Evolutionary conservation across 2,329 filamentous ascomycete genomes (phyloP).

Genomic region (Fusarium coffeatum): DNA sequence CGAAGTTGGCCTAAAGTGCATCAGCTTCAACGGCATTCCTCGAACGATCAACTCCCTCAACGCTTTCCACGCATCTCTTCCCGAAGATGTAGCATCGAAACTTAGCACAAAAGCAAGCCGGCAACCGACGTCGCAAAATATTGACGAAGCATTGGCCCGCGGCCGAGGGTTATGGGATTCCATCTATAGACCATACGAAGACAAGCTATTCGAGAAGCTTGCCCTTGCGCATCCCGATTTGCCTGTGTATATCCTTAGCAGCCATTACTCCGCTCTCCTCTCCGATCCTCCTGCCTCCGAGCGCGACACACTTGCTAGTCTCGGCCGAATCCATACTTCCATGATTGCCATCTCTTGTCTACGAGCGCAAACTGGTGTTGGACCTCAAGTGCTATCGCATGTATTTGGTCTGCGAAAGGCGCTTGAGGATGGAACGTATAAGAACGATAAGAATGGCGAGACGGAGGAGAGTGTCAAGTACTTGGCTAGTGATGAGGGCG

Average conservation of each 20-base stretch:
- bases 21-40: constrained; percentile 84
- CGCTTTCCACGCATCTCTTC: constrained; percentile 74
- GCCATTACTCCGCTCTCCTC: constrained; percentile 79
- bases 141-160: constrained; percentile 65
- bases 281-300: constrained; percentile 69
- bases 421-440: constrained; percentile 72
- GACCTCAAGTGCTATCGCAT: constrained; percentile 83
- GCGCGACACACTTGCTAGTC: constrained; percentile 59
- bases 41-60: constrained; percentile 85
- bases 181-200: constrained; percentile 80
- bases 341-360: constrained; percentile 80
- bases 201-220: constrained; percentile 77
- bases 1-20: constrained; percentile 80
- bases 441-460: constrained; percentile 49
- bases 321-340: constrained; percentile 78
- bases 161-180: constrained; percentile 78
- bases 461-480: constrained; percentile 53
- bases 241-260: constrained; percentile 80
- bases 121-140: constrained; percentile 61
- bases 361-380: constrained; percentile 83
- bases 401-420: constrained; percentile 84
- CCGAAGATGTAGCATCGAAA: constrained; percentile 61
- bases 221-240: constrained; percentile 83
- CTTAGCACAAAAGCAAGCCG: constrained; percentile 70
- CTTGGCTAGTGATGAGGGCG: constrained; percentile 59